These are phyloP conservation scores for Mollisia scopiformis DNA, from an alignment of 2,329 filamentous ascomycete species.

Conservation along the genomic window DNA sequence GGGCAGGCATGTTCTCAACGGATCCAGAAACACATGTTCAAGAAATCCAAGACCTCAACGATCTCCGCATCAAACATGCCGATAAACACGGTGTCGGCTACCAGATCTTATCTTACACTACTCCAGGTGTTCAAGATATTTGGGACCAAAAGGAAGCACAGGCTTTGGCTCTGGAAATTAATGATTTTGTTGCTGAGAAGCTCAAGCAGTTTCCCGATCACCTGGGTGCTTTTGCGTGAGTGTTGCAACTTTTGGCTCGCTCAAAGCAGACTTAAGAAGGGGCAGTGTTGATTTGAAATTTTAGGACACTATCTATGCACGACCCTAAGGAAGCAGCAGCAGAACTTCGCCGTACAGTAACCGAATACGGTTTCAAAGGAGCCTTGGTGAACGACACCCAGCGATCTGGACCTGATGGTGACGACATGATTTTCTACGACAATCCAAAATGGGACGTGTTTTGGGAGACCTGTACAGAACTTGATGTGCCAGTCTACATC, in stretches of 20 bases:
- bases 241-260: not conserved
- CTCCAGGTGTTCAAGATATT: conserved; percentile 51
- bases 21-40: conserved; percentile 59
- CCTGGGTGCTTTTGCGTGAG: conserved; percentile 49
- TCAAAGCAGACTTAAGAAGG: too few relatives aligned
- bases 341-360: conserved; percentile 56
- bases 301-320: conserved; percentile 52
- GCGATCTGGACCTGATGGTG: conserved; percentile 58
- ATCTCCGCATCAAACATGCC: conserved; percentile 45
- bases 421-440: conserved; percentile 68
- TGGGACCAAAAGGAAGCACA: conserved; percentile 46
- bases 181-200: conserved; percentile 29
- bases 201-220: conserved; percentile 38
- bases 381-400: conserved; percentile 66
- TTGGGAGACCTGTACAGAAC: conserved; percentile 59
- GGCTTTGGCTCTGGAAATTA: conserved; percentile 43
- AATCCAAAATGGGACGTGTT: conserved; percentile 62
- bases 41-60: conserved; percentile 54
- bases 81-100: conserved; percentile 52
- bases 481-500: conserved; percentile 67
- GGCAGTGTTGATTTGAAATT: not conserved
- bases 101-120: conserved; percentile 51
- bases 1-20: conserved; percentile 62
- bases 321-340: conserved; percentile 51
- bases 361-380: conserved; percentile 62